Base-by-base conservation (phyloP, 129 eudicot species). In the Apium graveolens region DNA sequence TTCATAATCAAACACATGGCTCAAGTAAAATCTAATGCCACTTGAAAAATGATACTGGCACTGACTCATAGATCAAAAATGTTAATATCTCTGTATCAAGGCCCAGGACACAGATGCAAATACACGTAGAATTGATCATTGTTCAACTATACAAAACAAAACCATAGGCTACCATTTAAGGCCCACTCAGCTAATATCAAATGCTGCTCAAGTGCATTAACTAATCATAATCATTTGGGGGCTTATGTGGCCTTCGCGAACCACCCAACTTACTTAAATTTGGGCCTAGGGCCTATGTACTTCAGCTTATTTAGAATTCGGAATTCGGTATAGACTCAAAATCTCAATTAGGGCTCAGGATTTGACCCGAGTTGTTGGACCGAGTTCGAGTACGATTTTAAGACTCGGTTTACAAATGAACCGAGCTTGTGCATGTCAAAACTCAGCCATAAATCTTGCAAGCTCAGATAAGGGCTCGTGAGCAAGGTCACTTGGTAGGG, bases 1-100 rank as follows among this genome's bases (percentile, higher is more conserved):
- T 68, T 46, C 53, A 24, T 37, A 38, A 78, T 77, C 75, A 53
- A 66, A 32, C 57, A 55, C 80, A 77, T 62, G 44, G 63, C 16
- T 65, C 43, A 65, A 63, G 12, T 13, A 43, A 37, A 77, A 55
- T 27, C 34, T 27, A 21, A 34, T 48, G 37, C 68, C n/a, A 66
- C 46, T 73, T 39, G 11, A 34, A 5, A 68, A 31, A 32, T n/a
- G 44, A 31, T 35, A 55, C n/a, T 66, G 24, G 27, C 32, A 71
- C 5, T 10, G 43, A 38, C 1, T 60, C 8, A 2, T 21, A 1
- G 2, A 24, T 41, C 4, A 1, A 42, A 72, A 42, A 0, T 42
- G 53, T 10, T 72, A 12, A 10, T 2, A 5, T 41, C 53, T 5
- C 45, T 42, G 24, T 5, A n/a, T 42, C 20, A 71, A 4, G 35